Evolutionary conservation across 1,284 basidiomycete species (phyloP), one percentile per base, ranked within the genome.

Genomic region (Sphagnurus paluster): DNA sequence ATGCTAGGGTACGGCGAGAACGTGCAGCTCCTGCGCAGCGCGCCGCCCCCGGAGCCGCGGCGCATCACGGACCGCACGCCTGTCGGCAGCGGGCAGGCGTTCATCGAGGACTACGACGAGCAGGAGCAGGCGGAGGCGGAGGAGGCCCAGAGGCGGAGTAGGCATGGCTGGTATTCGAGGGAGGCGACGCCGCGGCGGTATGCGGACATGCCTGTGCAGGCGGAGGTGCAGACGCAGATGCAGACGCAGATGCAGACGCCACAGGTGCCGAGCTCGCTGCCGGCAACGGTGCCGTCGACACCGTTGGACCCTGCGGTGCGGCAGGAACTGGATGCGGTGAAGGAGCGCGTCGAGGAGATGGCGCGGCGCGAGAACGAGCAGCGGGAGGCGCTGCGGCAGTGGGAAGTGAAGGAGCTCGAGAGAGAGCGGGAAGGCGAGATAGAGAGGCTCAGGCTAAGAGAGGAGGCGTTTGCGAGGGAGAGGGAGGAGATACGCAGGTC

Each of bases 1-100:
- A 46, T 54, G 25, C 47, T 58, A n/a, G 56, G 56, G 19, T 14
- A 39, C 20, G 48, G 54, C n/a, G 52, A 43, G 20, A 20, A 46
- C 21, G 32, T 26, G 8, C 45, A 38, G 37, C 40, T 37, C 4
- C 1, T 16, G 8, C 33, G 39, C 7, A 20, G 44, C 21, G 32
- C 26, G 8, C 45, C 38, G 37, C 40, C 37, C 4, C 1, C 19
- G 8, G 25, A 34, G 4, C 39, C 24, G 11, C 35, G 21, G 21
- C 44, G 35, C 32, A 37, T 55, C 11, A 14, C 35, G 1, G 29
- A 41, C 13, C 49, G 38, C 25, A 42, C 49, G 0, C 52, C 52
- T 10, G 34, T 49, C 1, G 52, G 48, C 24, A 53, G 45, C 28
- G 52, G 52, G 4, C 39, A 26, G n/a, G 52, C 56, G 2, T 52